Evolutionary conservation across 805 yeast genomes (phyloP).

Genomic region (Kodamaea laetipori): DNA sequence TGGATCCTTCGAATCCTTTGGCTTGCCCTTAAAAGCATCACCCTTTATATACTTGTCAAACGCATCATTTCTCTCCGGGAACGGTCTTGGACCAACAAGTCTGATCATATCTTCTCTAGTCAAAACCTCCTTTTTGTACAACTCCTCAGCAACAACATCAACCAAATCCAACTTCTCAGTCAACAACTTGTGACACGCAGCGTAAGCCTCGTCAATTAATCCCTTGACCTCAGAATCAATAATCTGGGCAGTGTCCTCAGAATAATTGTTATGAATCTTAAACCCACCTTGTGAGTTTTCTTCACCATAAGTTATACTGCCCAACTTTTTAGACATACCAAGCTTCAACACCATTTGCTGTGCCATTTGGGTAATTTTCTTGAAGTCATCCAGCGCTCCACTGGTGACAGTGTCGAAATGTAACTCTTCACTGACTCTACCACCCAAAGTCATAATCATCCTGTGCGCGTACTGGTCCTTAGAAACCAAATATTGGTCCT

Average conservation of each 20-base stretch:
- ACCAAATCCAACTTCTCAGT: constrained; percentile 61
- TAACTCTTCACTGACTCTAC: constrained; percentile 87
- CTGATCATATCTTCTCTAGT: constrained; percentile 81
- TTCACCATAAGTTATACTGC: constrained; percentile 57
- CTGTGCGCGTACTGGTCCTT: constrained; percentile 76
- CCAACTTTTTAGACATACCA: constrained; percentile 86
- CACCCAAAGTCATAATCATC: constrained; percentile 94
- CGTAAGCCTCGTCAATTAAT: constrained; percentile 66
- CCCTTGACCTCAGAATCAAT: constrained; percentile 72
- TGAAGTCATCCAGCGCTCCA: constrained; percentile 92
- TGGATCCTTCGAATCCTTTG: constrained; percentile 15
- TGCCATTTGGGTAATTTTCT: constrained; percentile 87
- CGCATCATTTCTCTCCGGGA: constrained; percentile 79
- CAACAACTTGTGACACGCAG: constrained; percentile 57
- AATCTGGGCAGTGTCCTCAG: constrained; percentile 67
- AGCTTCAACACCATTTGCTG: constrained; percentile 83
- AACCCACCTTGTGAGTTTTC: constrained; percentile 49
- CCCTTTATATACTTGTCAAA: constrained; percentile 82
- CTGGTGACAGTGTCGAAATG: constrained; percentile 86
- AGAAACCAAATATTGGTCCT: constrained; percentile 78
- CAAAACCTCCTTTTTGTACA: constrained; percentile 71
- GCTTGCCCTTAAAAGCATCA: constrained; percentile 43
- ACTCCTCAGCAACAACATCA: constrained; percentile 71
- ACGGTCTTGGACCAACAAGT: constrained; percentile 75
- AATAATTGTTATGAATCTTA: constrained; percentile 61